Conservation (phyloP, 148 eudicot genomes). For the Chenopodium album region DNA sequence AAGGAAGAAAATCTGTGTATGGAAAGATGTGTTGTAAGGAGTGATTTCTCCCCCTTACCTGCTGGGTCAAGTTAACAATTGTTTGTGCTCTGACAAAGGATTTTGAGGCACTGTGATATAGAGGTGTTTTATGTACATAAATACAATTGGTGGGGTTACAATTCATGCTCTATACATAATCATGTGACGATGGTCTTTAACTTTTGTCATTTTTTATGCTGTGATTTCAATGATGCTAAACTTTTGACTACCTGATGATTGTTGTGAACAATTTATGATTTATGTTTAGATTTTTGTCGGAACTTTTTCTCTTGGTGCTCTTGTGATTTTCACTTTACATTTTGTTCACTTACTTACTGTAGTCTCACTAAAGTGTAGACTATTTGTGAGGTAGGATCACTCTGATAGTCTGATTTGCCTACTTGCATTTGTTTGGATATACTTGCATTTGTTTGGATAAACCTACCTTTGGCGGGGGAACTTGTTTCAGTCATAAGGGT, state of each 20-base stretch:
- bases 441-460: background rate
- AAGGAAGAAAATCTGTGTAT: too few relatives aligned
- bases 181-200: background rate
- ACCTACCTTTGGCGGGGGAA: too few relatives aligned
- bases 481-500: background rate
- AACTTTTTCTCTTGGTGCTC: background rate
- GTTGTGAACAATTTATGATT: background rate
- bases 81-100: too few relatives aligned
- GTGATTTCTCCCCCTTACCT: too few relatives aligned
- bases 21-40: too few relatives aligned
- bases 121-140: too few relatives aligned
- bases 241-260: background rate
- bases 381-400: background rate
- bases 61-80: too few relatives aligned
- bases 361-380: too few relatives aligned
- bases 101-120: too few relatives aligned
- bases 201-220: background rate
- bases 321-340: background rate
- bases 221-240: background rate
- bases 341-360: background rate
- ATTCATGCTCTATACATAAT: background rate
- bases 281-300: background rate
- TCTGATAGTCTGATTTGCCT: background rate
- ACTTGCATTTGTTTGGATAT: background rate
- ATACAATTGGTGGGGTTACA: too few relatives aligned